Evolutionary conservation across 371 early-diverging fungal species (phyloP).

Genomic region (Mortierella sp.): DNA sequence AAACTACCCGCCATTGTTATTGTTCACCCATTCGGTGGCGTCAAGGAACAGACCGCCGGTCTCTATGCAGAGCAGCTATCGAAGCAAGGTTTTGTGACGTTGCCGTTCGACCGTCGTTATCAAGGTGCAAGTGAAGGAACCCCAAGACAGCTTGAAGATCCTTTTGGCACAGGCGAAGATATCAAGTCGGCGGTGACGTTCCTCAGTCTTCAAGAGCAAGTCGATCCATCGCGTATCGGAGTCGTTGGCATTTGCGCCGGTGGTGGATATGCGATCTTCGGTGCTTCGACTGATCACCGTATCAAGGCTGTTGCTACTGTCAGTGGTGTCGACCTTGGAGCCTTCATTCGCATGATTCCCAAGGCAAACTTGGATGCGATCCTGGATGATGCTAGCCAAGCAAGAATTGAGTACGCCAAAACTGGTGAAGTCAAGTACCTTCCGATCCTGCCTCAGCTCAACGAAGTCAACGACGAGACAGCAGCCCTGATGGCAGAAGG

Average conservation of each 20-base stretch:
- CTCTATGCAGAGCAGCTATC: slow-evolving; percentile 25
- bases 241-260: slow-evolving; percentile 46
- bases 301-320: slow-evolving; percentile 36
- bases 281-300: slow-evolving; percentile 29
- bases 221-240: slow-evolving; percentile 29
- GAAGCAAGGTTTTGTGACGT: slow-evolving; percentile 29
- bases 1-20: slow-evolving; percentile 31
- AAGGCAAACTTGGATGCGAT: slow-evolving; percentile 13
- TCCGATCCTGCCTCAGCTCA: slow-evolving; percentile 19
- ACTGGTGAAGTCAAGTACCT: slow-evolving; percentile 29
- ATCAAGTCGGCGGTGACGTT: slow-evolving; percentile 37
- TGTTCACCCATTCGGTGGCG: slow-evolving; percentile 37
- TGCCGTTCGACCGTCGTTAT: slow-evolving; percentile 39
- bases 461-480: slow-evolving; percentile 6
- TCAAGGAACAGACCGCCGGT: slow-evolving; percentile 51
- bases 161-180: slow-evolving; percentile 28
- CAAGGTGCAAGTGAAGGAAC: slow-evolving; percentile 36
- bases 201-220: slow-evolving; percentile 15
- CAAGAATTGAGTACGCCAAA: slow-evolving; percentile 24
- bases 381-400: slow-evolving; percentile 10
- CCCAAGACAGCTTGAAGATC: slow-evolving; percentile 35
- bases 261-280: slow-evolving; percentile 34
- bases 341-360: slow-evolving; percentile 8
- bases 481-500: slow-evolving; percentile 23
- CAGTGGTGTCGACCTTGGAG: slow-evolving; percentile 23